Percentiles rank a stretch among this genome's conserved stretches.
These are phyloP conservation scores for Mycena kentingensis DNA, from an alignment of 768 basidiomycete species.

Conservation along the genomic window DNA sequence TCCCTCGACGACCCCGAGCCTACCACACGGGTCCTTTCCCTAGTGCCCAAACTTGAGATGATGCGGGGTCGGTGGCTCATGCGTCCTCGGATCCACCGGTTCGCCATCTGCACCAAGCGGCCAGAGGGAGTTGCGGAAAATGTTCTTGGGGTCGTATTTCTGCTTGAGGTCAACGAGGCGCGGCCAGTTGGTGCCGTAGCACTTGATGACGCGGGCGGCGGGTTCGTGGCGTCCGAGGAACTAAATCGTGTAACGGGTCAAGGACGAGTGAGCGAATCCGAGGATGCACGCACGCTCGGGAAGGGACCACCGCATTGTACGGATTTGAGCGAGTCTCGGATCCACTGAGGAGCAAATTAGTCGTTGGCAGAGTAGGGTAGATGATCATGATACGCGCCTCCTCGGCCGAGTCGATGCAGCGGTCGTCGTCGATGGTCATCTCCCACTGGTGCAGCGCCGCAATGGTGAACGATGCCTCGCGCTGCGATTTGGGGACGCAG, in stretches of 20 bases:
- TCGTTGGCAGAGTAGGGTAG: conserved; percentile 13
- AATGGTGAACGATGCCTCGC: conserved; percentile 81
- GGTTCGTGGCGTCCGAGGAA: conserved; percentile 76
- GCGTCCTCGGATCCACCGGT: conserved; percentile 54
- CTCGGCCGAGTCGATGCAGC: conserved; percentile 82
- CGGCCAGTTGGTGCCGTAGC: conserved; percentile 75
- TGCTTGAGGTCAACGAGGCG: conserved; percentile 72
- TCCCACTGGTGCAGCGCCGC: conserved; percentile 94
- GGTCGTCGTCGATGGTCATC: conserved; percentile 74
- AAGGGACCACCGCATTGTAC: conserved; percentile 79
- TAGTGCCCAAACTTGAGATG: conserved; percentile 31
- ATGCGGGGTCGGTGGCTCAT: conserved; percentile 61
- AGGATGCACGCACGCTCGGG: conserved; percentile 67
- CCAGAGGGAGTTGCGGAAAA: conserved; percentile 84
- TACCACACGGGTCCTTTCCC: conserved; percentile 41
- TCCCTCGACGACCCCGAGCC: no score
- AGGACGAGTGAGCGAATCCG: conserved; percentile 6
- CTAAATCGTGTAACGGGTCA: conserved; percentile 37
- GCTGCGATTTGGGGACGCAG: conserved; percentile 75
- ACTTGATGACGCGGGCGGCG: conserved; percentile 60
- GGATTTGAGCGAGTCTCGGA: conserved; percentile 67
- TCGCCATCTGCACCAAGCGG: conserved; percentile 63
- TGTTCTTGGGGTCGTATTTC: conserved; percentile 71
- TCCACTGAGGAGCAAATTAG: conserved; percentile 58
- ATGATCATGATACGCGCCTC: conserved; percentile 48